phyloP scores from a whole-genome alignment of 352 stramenopile genomes.

The Phytophthora agathidicida region DNA sequence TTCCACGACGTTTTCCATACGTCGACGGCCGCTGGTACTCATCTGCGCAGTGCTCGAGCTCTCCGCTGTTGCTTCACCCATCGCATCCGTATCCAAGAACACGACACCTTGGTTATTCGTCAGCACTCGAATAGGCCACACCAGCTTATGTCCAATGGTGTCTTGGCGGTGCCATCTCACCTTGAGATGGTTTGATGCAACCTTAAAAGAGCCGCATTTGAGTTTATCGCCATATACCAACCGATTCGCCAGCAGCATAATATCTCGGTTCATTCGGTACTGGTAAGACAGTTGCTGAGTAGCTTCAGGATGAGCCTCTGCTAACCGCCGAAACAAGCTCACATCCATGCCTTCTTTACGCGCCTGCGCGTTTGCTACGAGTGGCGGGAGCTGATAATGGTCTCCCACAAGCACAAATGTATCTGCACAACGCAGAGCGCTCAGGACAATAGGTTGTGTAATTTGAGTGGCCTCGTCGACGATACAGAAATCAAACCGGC shows the following conservation, averaged over 20 bases:
- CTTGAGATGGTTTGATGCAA: conserved; percentile 57
- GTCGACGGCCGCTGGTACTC: conserved; percentile 28
- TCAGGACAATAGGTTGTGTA: conserved; percentile 94
- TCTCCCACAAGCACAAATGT: conserved; percentile 98
- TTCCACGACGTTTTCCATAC: conserved; percentile 86
- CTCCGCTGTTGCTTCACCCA: conserved; percentile 34
- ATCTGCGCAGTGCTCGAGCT: conserved; percentile 24
- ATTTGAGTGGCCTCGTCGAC: conserved; percentile 99
- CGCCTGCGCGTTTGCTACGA: conserved; percentile 92
- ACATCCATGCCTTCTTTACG: conserved; percentile 84
- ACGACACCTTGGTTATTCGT: conserved; percentile 61
- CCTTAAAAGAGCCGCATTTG: conserved; percentile 85
- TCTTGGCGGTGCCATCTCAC: conserved; percentile 29
- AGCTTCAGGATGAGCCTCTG: conserved; percentile 90
- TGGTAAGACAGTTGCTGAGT: conserved; percentile 96
- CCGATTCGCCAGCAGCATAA: conserved; percentile 96
- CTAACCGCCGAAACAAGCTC: conserved; percentile 92
- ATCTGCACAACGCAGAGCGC: conserved; percentile 92
- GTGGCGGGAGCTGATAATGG: conserved; percentile 97
- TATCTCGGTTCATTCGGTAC: conserved; percentile 98
- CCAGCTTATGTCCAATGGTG: conserved; percentile 9
- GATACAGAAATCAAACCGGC: conserved; percentile 98
- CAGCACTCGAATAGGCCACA: conserved; percentile 51
- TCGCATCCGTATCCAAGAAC: conserved; percentile 88
- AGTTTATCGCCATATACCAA: conserved; percentile 94